phyloP scores from a whole-genome alignment of 2,329 filamentous ascomycete genomes.

The Cordyceps javanica region DNA sequence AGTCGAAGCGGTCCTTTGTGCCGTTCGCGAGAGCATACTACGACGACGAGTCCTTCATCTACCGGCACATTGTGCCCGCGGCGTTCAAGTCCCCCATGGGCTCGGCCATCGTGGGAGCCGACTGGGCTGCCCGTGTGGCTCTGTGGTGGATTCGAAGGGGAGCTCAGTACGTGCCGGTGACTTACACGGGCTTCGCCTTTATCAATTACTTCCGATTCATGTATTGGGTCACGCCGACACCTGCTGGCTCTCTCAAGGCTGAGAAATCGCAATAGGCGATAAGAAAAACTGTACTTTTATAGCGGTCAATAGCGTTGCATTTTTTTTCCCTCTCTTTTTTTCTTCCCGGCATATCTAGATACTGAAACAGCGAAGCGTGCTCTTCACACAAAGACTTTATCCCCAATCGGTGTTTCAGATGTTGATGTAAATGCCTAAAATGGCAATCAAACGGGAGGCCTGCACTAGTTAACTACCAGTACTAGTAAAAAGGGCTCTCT shows the following conservation, averaged over 20 bases:
- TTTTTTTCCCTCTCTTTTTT: too few relatives aligned
- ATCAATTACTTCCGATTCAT: constrained; percentile 15
- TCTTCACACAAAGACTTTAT: too few relatives aligned
- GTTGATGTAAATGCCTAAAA: not conserved
- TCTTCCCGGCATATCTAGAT: too few relatives aligned
- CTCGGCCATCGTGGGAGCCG: constrained; percentile 12
- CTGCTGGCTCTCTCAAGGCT: not conserved
- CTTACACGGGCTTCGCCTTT: constrained; percentile 16
- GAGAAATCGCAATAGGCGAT: not conserved
- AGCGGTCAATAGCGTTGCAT: not conserved
- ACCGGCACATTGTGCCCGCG: constrained; percentile 15
- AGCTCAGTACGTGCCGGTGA: constrained; percentile 17
- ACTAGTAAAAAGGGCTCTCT: too few relatives aligned
- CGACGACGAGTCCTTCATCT: constrained; percentile 10
- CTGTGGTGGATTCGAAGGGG: constrained; percentile 17
- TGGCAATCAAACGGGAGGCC: not conserved
- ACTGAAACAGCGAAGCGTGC: too few relatives aligned
- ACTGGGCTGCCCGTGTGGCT: constrained; percentile 14
- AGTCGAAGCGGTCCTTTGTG: constrained; percentile 16
- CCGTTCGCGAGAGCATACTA: constrained; percentile 12
- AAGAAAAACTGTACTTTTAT: not conserved
- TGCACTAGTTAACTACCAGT: not conserved
- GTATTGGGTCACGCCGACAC: constrained; percentile 7
- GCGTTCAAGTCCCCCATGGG: constrained; percentile 16
- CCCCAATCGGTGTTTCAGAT: too few relatives aligned